phyloP scores from a whole-genome alignment of 106 monocot species.

The Dendrobium officinale region DNA sequence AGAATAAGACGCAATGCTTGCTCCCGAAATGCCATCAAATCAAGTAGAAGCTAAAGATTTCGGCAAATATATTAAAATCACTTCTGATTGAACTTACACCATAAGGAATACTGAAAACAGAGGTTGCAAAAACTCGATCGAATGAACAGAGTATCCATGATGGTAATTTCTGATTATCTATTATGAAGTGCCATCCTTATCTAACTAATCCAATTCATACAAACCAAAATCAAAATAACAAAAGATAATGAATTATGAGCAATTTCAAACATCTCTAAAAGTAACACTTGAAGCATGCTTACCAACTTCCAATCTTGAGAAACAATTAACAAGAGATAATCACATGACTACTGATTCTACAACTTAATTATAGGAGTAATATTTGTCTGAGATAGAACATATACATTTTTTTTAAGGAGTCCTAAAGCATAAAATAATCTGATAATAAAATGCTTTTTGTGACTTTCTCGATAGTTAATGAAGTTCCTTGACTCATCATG shows the following conservation, averaged over 20 bases:
- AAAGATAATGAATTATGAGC: background rate
- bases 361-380: background rate
- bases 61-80: conserved; percentile 7
- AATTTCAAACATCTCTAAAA: conserved; percentile 1
- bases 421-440: background rate
- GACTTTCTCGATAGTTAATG: background rate
- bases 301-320: background rate
- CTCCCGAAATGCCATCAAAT: conserved; percentile 97
- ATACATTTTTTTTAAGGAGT: background rate
- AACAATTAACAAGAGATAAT: background rate
- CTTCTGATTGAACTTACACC: background rate
- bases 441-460: background rate
- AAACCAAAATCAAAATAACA: background rate
- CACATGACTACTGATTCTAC: background rate
- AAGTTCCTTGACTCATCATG: background rate
- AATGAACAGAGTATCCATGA: background rate
- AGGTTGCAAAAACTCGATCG: background rate
- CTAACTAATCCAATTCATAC: background rate
- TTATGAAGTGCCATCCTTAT: background rate
- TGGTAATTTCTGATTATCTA: background rate
- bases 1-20: conserved; percentile 91
- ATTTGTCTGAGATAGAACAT: background rate
- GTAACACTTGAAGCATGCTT: background rate
- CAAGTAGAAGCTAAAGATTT: conserved; percentile 67
- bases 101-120: background rate